phyloP scores from a whole-genome alignment of 1,284 basidiomycete species.

The Tylopilus sp. region DNA sequence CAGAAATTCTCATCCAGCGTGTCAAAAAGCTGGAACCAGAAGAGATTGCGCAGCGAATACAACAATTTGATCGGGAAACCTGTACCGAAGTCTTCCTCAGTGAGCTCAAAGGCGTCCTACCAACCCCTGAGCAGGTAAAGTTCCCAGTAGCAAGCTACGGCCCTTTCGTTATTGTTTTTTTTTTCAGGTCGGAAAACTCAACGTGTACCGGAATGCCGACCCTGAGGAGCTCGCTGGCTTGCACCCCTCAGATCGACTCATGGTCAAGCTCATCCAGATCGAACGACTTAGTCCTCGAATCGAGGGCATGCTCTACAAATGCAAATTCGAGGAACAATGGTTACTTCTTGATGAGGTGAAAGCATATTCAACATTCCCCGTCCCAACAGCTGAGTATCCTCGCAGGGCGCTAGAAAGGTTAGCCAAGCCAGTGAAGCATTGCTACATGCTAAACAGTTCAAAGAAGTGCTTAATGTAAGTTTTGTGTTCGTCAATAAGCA shows the following conservation, averaged over 20 bases:
- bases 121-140: constrained; percentile 82
- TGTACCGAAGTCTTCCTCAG: constrained; percentile 86
- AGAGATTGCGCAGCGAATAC: constrained; percentile 78
- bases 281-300: constrained; percentile 89
- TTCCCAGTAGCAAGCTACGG: constrained; percentile 4
- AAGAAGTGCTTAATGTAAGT: constrained; percentile 78
- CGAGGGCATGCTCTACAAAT: constrained; percentile 91
- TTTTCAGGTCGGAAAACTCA: constrained; percentile 80
- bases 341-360: constrained; percentile 66
- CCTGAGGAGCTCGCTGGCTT: constrained; percentile 85
- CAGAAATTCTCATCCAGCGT: constrained; percentile 88
- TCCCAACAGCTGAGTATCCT: constrained; percentile 8
- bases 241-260: constrained; percentile 92
- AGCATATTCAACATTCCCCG: constrained; percentile 11
- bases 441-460: constrained; percentile 77
- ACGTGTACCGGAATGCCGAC: constrained; percentile 84
- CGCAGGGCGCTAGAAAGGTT: constrained; percentile 74
- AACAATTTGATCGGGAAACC: constrained; percentile 79
- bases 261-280: constrained; percentile 96
- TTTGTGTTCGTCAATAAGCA: constrained; percentile 6
- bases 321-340: constrained; percentile 82
- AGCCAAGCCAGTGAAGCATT: constrained; percentile 77
- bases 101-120: constrained; percentile 82
- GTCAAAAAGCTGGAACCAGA: constrained; percentile 81
- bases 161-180: constrained; percentile 11